Conservation (phyloP, 768 basidiomycete species). For the Tulasnella sp. region DNA sequence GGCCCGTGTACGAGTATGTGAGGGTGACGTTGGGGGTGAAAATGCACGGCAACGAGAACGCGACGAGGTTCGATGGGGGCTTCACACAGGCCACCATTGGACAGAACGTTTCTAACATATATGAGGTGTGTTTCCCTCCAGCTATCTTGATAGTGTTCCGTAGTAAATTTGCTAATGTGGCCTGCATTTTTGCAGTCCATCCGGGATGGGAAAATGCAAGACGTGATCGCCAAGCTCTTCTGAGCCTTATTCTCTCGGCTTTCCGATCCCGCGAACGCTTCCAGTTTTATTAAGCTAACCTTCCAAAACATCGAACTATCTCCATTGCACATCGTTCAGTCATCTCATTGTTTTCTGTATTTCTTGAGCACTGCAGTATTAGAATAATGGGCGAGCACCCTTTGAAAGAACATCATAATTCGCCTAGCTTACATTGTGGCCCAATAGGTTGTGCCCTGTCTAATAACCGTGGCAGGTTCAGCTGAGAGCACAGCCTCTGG, state of each 20-base stretch:
- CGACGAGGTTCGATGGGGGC: slow-evolving; percentile 46
- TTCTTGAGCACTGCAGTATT: no score
- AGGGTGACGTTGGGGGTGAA: slow-evolving; percentile 54
- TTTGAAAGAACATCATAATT: no score
- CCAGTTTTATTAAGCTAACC: no score
- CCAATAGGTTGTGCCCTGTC: no score
- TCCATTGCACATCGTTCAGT: no score
- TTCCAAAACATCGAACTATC: no score
- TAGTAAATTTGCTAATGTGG: not conserved
- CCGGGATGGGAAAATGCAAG: slow-evolving; percentile 56
- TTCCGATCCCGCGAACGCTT: no score
- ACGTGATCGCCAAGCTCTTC: slow-evolving; percentile 46
- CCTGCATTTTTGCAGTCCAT: slow-evolving; percentile 34
- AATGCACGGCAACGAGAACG: slow-evolving; percentile 74
- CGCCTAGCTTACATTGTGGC: no score
- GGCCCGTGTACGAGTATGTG: slow-evolving; percentile 67
- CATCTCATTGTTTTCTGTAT: no score
- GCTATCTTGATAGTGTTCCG: not conserved
- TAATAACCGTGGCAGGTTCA: no score
- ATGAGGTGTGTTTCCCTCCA: slow-evolving; percentile 39
- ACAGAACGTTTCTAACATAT: slow-evolving; percentile 59
- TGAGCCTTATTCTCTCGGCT: not conserved
- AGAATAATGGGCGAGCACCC: no score
- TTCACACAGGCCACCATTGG: slow-evolving; percentile 61
- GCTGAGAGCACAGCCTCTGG: no score